Conservation (phyloP, 768 basidiomycete species). For the Lactifluus volemus region DNA sequence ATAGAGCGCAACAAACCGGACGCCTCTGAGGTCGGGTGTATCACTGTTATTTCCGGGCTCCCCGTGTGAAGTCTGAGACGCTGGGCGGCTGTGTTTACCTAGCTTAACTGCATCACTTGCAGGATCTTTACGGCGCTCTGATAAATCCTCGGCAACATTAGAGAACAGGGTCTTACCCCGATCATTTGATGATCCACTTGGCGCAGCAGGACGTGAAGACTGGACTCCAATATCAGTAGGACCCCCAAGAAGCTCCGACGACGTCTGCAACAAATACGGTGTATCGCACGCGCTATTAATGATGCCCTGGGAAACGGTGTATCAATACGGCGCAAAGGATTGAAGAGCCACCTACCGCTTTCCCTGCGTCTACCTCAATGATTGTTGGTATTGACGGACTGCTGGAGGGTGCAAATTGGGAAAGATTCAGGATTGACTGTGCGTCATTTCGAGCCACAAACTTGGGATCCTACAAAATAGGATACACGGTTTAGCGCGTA, state of each 20-base stretch:
- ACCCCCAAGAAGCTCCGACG: neutral
- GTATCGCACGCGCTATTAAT: neutral
- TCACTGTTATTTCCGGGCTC: neutral
- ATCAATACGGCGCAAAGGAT: neutral
- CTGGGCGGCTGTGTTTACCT: slow-evolving; percentile 19
- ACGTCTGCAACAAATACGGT: neutral
- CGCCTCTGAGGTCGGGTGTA: slow-evolving; percentile 2
- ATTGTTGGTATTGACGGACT: slow-evolving; percentile 20
- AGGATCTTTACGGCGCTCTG: neutral
- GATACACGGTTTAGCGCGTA: neutral
- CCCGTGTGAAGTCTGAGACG: slow-evolving; percentile 29
- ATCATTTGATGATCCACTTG: neutral
- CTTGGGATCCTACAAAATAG: slow-evolving; percentile 15
- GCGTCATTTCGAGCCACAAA: slow-evolving; percentile 13
- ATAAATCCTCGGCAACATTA: neutral
- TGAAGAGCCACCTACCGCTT: slow-evolving; percentile 16
- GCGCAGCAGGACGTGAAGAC: neutral
- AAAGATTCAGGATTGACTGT: slow-evolving; percentile 27
- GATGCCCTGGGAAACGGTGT: neutral
- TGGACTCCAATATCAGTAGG: neutral
- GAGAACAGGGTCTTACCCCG: neutral
- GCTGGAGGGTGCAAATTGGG: slow-evolving; percentile 24
- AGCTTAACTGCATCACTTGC: neutral
- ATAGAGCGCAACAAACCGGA: slow-evolving; percentile 1
- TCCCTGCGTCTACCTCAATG: slow-evolving; percentile 21